phyloP scores from a whole-genome alignment of 345 rosid genomes.

The Durio zibethinus region DNA sequence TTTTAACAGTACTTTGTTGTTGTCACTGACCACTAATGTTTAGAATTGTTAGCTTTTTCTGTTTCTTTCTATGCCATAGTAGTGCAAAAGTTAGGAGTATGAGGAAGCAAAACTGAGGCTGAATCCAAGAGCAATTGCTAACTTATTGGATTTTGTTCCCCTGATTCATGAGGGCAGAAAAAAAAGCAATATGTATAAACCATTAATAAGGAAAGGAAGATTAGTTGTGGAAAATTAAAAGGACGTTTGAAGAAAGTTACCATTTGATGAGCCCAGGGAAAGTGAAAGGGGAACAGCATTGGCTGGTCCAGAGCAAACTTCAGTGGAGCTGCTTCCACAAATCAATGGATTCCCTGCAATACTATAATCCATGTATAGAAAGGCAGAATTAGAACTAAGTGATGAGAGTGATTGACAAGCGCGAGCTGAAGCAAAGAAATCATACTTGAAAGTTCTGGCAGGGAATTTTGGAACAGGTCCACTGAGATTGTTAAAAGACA shows the following conservation, averaged over 20 bases:
- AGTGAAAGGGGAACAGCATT: slow-evolving; percentile 47
- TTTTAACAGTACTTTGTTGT: not conserved
- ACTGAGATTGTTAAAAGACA: slow-evolving; percentile 90
- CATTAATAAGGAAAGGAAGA: not conserved
- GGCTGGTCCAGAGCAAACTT: slow-evolving; percentile 63
- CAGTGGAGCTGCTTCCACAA: slow-evolving; percentile 52
- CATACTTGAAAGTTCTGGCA: slow-evolving; percentile 79
- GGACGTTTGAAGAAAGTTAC: slow-evolving; percentile 25
- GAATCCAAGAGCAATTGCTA: slow-evolving; percentile 69
- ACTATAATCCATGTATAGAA: slow-evolving; percentile 43
- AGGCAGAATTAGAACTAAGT: not conserved
- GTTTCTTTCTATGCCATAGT: slow-evolving; percentile 56
- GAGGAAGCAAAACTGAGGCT: slow-evolving; percentile 53
- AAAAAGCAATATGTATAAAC: not conserved
- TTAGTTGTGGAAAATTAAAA: not conserved
- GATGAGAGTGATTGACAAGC: not conserved
- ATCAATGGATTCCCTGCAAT: slow-evolving; percentile 78
- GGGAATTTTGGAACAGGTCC: slow-evolving; percentile 79
- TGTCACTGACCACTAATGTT: slow-evolving; percentile 49
- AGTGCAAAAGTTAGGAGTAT: slow-evolving; percentile 45
- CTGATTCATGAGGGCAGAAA: slow-evolving; percentile 24
- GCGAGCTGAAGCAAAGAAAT: slow-evolving; percentile 4
- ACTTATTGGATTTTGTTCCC: slow-evolving; percentile 52
- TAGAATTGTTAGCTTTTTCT: slow-evolving; percentile 36
- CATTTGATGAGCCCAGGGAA: slow-evolving; percentile 51